phyloP scores from a whole-genome alignment of 2,329 filamentous ascomycete species.

The Beauveria varroae region DNA sequence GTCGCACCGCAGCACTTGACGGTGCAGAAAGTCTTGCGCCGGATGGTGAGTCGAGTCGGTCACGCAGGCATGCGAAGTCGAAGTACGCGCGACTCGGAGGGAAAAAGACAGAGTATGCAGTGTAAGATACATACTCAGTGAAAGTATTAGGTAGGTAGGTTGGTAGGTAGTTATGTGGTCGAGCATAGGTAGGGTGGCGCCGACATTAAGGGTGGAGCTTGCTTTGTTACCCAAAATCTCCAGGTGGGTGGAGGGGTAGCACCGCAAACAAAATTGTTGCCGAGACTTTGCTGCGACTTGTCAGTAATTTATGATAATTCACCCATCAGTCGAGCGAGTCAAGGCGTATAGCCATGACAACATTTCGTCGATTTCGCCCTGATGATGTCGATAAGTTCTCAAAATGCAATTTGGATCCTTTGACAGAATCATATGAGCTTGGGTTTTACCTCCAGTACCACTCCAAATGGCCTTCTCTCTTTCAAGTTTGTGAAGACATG shows the following conservation, averaged over 20 bases:
- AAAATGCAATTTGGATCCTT: slow-evolving; percentile 87
- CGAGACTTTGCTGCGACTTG: slow-evolving; percentile 1
- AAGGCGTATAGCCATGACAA: slow-evolving; percentile 52
- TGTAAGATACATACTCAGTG: neutral
- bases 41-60: neutral
- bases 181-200: slow-evolving; percentile 3
- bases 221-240: neutral
- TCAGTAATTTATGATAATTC: neutral
- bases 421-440: slow-evolving; percentile 97
- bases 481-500: slow-evolving; percentile 82
- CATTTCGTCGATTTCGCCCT: slow-evolving; percentile 77
- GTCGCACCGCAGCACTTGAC: neutral
- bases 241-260: neutral
- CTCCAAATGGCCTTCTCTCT: slow-evolving; percentile 90
- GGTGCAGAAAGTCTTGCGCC: neutral
- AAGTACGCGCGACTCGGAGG: neutral
- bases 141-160: too few species aligned
- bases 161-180: neutral
- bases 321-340: neutral
- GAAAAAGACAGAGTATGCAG: neutral
- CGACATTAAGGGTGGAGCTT: slow-evolving; percentile 3
- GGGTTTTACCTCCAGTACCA: slow-evolving; percentile 95
- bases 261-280: neutral
- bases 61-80: neutral
- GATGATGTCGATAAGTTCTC: slow-evolving; percentile 84